phyloP scores from a whole-genome alignment of 176 grass and related monocot genomes.

The Zea luxurians region DNA sequence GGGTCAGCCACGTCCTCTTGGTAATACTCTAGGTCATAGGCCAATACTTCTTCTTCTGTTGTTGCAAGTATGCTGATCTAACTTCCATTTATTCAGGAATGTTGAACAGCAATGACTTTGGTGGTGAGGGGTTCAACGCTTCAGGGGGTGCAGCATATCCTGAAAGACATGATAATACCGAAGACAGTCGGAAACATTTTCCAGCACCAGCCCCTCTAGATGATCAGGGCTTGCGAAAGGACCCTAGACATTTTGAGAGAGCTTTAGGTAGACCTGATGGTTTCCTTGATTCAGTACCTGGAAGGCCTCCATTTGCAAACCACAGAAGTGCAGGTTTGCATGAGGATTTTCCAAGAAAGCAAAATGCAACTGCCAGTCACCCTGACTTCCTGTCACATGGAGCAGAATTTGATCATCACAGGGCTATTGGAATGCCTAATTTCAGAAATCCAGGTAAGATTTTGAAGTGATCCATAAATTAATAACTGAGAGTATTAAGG shows the following conservation, averaged over 20 bases:
- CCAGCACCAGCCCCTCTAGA: constrained; percentile 47
- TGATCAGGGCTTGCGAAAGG: constrained; percentile 41
- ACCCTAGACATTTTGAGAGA: constrained; percentile 40
- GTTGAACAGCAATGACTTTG: constrained; percentile 45
- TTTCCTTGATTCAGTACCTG: constrained; percentile 37
- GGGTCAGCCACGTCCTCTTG: constrained; percentile 36
- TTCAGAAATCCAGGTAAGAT: constrained; percentile 59
- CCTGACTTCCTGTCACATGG: constrained; percentile 50
- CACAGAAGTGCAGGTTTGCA: constrained; percentile 41
- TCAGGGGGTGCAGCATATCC: constrained; percentile 50
- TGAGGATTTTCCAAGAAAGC: constrained; percentile 58
- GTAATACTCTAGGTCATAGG: constrained; percentile 43
- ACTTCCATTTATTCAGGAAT: constrained; percentile 42
- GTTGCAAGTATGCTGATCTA: constrained; percentile 32
- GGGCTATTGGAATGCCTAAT: constrained; percentile 55
- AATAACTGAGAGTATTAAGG: neutral
- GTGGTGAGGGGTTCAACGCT: constrained; percentile 40
- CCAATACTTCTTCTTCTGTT: constrained; percentile 35
- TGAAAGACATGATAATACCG: constrained; percentile 48
- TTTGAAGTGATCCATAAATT: constrained; percentile 32
- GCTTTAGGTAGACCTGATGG: constrained; percentile 41
- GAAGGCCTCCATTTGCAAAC: constrained; percentile 50
- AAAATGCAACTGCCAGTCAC: constrained; percentile 29
- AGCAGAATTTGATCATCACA: constrained; percentile 53
- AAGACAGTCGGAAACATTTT: constrained; percentile 62